phyloP scores from a whole-genome alignment of 441 rosid species.

The Pelargonium cotyledonis region DNA sequence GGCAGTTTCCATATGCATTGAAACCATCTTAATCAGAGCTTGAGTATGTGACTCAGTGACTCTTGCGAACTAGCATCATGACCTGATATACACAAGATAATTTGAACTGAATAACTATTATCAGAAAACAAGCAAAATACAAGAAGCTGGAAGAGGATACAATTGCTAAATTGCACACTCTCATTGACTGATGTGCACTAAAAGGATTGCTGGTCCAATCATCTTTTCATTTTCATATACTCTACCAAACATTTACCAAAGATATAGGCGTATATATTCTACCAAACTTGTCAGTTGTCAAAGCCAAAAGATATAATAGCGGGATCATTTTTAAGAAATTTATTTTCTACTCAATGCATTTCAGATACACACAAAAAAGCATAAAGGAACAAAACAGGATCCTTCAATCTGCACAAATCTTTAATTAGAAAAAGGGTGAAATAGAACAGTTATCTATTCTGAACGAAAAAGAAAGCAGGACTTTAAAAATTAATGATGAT shows the following conservation, averaged over 20 bases:
- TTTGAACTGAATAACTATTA: not conserved
- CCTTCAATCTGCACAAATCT: not conserved
- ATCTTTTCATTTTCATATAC: not conserved
- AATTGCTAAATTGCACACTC: not conserved
- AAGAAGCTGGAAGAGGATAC: not conserved
- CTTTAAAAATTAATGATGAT: not conserved
- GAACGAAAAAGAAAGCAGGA: not conserved
- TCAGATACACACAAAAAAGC: not conserved
- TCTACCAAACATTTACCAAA: not conserved
- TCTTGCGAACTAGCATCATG: constrained; percentile 4
- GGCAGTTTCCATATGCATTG: constrained; percentile 20
- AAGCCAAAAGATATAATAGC: not conserved
- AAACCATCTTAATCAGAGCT: constrained; percentile 26
- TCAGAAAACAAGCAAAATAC: not conserved
- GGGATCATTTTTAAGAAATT: not conserved
- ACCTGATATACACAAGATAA: constrained; percentile 11
- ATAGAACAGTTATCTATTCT: too few relatives aligned
- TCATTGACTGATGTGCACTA: not conserved
- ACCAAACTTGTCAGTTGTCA: not conserved
- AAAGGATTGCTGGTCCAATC: not conserved
- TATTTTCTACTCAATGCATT: not conserved
- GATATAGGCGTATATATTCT: not conserved
- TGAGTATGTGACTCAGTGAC: constrained; percentile 11
- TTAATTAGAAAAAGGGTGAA: not conserved
- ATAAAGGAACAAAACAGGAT: not conserved